Evolutionary conservation across 176 grass and related monocot genomes (phyloP), one percentile per base, ranked within the genome.

Genomic region (Dactylis glomerata): DNA sequence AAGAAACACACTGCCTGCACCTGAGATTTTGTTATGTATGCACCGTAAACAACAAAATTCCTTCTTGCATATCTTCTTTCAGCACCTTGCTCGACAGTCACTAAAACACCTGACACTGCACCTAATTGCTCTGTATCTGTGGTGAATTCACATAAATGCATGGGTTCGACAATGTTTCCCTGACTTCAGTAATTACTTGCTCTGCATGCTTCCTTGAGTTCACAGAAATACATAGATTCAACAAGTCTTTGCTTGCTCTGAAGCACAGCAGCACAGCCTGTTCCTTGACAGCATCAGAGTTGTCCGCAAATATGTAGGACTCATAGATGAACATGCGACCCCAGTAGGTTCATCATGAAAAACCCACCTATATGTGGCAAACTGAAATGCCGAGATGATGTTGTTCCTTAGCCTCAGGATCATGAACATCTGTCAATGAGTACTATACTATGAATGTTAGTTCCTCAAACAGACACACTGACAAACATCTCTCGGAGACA

Each of bases 21-120:
- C 95, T 24, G 84, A 82, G 57, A 88, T 97, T 62, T 77, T 69
- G 28, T 34, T 97, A 94, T 26, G 88, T 86, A 64, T 86, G 84
- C 75, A 94, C 88, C 5, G 79, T 94, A 71, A 94, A 91, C 23
- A 94, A 88, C 22, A 90, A 61, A 37, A 86, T 92, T 28, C 95
- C 86, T 76, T 97, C 92, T 81, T 97, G 92, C 79, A 92, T 92
- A 78, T 90, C 95, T 83, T 92, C 92, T 76, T 92, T 88, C 79
- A 94, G 54, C 78, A 97, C 65, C 78, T 91, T 85, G 90, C 92
- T 44, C 88, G 82, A 79, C 79, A 92, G 81, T 81, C 89, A 87
- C 37, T 79, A 94, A 81, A 84, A 91, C 88, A 15, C 70, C 90
- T 78, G 94, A 94, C 30, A 90, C 92, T 31, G 88, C 46, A 31